A percentile compares a stretch with the other conserved stretches of the same genome.
Conservation (phyloP, 345 rosid species). For the Salix caprea region DNA sequence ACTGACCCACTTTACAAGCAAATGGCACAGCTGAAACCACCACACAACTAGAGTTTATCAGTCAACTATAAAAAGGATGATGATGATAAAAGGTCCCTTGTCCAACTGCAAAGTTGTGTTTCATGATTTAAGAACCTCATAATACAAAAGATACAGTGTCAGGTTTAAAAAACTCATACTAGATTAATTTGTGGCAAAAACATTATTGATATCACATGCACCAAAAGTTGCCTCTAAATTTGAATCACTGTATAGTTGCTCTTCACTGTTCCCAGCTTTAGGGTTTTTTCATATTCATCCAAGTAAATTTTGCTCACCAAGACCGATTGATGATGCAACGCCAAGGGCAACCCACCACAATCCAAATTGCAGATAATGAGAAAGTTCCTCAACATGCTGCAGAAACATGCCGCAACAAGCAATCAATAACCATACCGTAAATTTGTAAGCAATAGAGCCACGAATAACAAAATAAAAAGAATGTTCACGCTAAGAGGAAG, state of each 20-base stretch:
- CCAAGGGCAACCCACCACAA: conserved; percentile 98
- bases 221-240: not conserved
- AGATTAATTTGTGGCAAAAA: not conserved
- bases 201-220: not conserved
- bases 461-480: not conserved
- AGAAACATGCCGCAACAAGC: conserved; percentile 10
- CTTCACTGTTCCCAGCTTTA: not conserved
- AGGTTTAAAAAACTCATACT: not conserved
- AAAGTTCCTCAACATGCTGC: conserved; percentile 84
- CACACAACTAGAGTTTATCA: conserved; percentile 2
- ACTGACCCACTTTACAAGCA: not conserved
- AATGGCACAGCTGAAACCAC: not conserved
- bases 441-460: not conserved
- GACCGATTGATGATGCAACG: conserved; percentile 98
- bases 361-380: conserved; percentile 56
- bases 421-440: not conserved
- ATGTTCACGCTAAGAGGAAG: not conserved
- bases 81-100: not conserved
- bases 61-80: not conserved
- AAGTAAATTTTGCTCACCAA: conserved; percentile 56
- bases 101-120: not conserved
- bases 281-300: not conserved
- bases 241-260: not conserved
- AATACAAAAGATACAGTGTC: not conserved
- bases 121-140: not conserved